Evolutionary conservation across 768 basidiomycete species (phyloP), one percentile per base, ranked within the genome.

Genomic region (Serendipita sp.): DNA sequence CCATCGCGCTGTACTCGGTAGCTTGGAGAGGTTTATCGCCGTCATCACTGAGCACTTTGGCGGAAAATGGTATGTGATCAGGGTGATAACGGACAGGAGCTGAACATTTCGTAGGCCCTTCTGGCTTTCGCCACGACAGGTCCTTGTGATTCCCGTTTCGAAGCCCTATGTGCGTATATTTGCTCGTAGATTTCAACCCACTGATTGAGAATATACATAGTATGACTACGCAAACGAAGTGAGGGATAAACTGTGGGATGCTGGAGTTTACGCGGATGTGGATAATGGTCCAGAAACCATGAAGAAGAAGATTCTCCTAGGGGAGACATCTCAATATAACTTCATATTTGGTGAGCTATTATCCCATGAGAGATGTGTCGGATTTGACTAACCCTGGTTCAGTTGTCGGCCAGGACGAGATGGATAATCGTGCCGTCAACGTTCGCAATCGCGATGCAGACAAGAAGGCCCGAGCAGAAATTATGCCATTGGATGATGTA

Each of bases 21-120:
- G 86, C 71, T 72, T 99, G 34, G 96, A 99, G 74, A 80, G 96
- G 0, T 98, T 98, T 77, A 91, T 96, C 63, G 94, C 91, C 48
- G 97, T 98, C 70, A 84, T 94, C 67, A 97, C 92, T 2, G 96
- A 99, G 73, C 93, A 97, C 71, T 94, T 91, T 71, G 95, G 86
- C 48, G 96, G 96, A 10, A 98, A 97, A 77, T 99, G 96, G 95
- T 90, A n/a, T 8, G 69, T 40, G 83, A 76, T 13, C 8, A 33
- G 8, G 3, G 0, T 13, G 13, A 15, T 3, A 15, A 27, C 16
- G 36, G 18, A 29, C 40, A 44, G 10, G 65, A 46, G 37, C 37
- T 66, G 44, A 52, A 45, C 62, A 53, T 55, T 67, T 44, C 43
- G 64, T 23, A 91, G 91, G 91, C 96, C 96, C 2, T 96, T 98